Evolutionary conservation across 73 alveolate species (phyloP).

Genomic region (Symbiodinium natans): DNA sequence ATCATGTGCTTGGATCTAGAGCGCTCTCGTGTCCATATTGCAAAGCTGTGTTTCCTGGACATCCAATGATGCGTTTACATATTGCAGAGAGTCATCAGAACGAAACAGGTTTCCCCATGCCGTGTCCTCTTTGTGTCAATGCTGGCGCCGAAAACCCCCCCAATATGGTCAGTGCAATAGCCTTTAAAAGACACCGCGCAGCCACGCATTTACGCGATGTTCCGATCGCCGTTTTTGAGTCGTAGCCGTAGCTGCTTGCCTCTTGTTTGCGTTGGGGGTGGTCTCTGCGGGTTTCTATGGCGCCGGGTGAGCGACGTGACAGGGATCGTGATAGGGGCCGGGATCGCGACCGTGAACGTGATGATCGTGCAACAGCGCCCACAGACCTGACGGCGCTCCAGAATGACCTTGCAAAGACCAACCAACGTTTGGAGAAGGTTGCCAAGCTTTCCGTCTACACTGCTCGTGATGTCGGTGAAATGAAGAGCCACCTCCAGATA

Average conservation of each 20-base stretch:
- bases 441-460: not conserved
- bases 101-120: not conserved
- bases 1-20: not conserved
- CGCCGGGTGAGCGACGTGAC: too few relatives aligned
- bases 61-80: not conserved
- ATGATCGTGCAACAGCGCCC: too few relatives aligned
- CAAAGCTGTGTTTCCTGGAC: slow-evolving; percentile 11
- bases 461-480: not conserved
- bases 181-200: not conserved
- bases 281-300: too few relatives aligned
- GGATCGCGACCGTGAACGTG: too few relatives aligned
- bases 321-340: too few relatives aligned
- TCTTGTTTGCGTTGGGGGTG: too few relatives aligned
- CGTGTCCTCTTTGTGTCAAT: not conserved
- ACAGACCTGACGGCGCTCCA: too few relatives aligned
- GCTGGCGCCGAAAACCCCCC: not conserved
- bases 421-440: too few relatives aligned
- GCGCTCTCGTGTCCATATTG: slow-evolving; percentile 10
- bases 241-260: too few relatives aligned
- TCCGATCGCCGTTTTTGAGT: not conserved
- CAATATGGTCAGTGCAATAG: not conserved
- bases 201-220: not conserved
- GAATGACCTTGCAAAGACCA: not conserved
- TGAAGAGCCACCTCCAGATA: not conserved
- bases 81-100: not conserved